Conservation (phyloP, 225 moss, liverwort and hornwort genomes). For the Climacium dendroides region DNA sequence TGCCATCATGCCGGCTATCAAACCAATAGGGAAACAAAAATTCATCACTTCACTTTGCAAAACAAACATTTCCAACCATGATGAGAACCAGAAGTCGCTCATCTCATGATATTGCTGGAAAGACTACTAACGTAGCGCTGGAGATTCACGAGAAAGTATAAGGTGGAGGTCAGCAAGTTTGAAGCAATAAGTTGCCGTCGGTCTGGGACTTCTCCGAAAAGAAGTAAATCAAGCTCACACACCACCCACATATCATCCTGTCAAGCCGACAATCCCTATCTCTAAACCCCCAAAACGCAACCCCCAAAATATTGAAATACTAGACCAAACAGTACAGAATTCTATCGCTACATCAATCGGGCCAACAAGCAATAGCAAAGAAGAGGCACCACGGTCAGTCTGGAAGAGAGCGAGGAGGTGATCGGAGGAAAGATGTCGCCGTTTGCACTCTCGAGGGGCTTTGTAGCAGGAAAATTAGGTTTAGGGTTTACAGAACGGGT, state of each 20-base stretch:
- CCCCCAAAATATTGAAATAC: too few relatives aligned
- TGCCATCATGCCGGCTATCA: background rate
- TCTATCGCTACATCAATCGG: background rate
- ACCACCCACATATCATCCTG: too few relatives aligned
- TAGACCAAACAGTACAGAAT: too few relatives aligned
- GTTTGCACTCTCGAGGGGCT: fast-evolving
- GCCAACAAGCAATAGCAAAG: background rate
- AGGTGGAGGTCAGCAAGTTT: background rate
- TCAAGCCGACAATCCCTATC: background rate
- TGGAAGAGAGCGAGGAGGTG: background rate
- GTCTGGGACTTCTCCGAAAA: background rate
- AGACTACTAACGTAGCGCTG: too few relatives aligned
- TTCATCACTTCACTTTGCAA: background rate
- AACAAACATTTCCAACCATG: too few relatives aligned
- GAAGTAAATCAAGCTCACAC: too few relatives aligned
- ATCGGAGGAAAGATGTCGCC: fast-evolving
- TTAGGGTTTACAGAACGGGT: background rate
- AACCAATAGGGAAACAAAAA: background rate
- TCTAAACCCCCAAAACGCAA: background rate
- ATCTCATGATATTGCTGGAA: too few relatives aligned
- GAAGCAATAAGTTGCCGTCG: background rate
- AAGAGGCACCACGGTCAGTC: too few relatives aligned
- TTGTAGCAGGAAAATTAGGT: background rate
- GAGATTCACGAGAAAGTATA: fast-evolving
- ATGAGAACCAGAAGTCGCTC: background rate